Evolutionary conservation across 768 basidiomycete species (phyloP).

Genomic region (Termitomyces sp.): DNA sequence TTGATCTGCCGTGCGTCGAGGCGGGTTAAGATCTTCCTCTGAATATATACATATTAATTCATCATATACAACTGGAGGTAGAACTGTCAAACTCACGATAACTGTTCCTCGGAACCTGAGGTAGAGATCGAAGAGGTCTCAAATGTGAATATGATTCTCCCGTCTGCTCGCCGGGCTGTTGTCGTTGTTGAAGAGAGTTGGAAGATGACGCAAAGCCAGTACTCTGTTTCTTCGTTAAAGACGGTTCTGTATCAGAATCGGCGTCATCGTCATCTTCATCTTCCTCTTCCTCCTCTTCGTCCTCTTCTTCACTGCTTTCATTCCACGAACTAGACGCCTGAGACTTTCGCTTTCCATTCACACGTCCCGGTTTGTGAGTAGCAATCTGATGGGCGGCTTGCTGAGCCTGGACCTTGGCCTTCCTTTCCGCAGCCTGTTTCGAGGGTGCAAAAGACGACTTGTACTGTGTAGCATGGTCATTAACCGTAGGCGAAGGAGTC

Average conservation of each 20-base stretch:
- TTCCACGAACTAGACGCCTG: slow-evolving; percentile 58
- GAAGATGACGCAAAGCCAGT: slow-evolving; percentile 22
- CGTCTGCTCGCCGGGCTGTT: slow-evolving; percentile 22
- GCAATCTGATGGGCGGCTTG: slow-evolving; percentile 82
- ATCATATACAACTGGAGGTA: slow-evolving; percentile 10
- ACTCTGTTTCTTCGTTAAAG: slow-evolving; percentile 25
- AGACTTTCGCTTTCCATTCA: slow-evolving; percentile 59
- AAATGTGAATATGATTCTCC: slow-evolving; percentile 39
- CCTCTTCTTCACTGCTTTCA: slow-evolving; percentile 81
- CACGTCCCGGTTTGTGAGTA: slow-evolving; percentile 68
- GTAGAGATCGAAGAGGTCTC: slow-evolving; percentile 60
- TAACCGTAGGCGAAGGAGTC: slow-evolving; percentile 17
- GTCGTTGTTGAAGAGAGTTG: slow-evolving; percentile 26
- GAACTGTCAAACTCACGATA: slow-evolving; percentile 36
- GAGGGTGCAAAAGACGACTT: slow-evolving; percentile 89
- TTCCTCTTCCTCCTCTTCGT: slow-evolving; percentile 80
- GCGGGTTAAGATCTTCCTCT: slow-evolving; percentile 41
- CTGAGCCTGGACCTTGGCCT: slow-evolving; percentile 79
- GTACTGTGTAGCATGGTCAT: slow-evolving; percentile 37
- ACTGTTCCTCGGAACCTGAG: slow-evolving; percentile 54
- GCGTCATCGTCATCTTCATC: slow-evolving; percentile 65
- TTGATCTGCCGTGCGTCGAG: slow-evolving; percentile 53
- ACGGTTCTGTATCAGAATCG: slow-evolving; percentile 55
- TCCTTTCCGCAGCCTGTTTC: slow-evolving; percentile 79
- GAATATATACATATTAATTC: slow-evolving; percentile 11